A percentile compares a stretch with the other conserved stretches of the same genome.
Conservation (phyloP, 495 filamentous ascomycete genomes). For the Pyrenula aspistea region DNA sequence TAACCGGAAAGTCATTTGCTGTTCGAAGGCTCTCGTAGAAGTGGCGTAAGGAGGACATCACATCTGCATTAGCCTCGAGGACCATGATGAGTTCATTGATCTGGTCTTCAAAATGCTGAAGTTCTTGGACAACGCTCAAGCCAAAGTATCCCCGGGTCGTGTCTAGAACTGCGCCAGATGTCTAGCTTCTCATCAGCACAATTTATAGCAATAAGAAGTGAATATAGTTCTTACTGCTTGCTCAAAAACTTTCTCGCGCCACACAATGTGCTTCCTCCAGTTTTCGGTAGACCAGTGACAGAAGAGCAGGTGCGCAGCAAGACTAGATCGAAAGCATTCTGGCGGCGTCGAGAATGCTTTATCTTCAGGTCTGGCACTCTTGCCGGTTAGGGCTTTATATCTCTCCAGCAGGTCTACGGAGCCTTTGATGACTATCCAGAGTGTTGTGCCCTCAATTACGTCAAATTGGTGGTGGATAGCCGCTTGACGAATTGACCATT, state of each 20-base stretch:
- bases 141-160: no score
- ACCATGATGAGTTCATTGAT: slow-evolving; percentile 19
- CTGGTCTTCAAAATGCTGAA: slow-evolving; percentile 25
- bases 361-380: slow-evolving; percentile 14
- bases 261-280: slow-evolving; percentile 28
- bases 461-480: slow-evolving; percentile 35
- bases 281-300: slow-evolving; percentile 28
- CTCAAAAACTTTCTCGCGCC: slow-evolving; percentile 23
- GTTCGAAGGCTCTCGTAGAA: slow-evolving; percentile 21
- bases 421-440: slow-evolving; percentile 20
- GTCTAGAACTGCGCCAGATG: no score
- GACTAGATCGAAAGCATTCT: slow-evolving; percentile 18
- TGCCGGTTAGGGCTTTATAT: slow-evolving; percentile 19
- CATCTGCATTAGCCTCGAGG: slow-evolving; percentile 24
- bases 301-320: slow-evolving; percentile 20
- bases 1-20: slow-evolving; percentile 21
- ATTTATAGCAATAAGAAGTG: no score
- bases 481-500: slow-evolving; percentile 30
- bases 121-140: slow-evolving; percentile 15
- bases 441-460: slow-evolving; percentile 16
- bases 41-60: slow-evolving; percentile 17
- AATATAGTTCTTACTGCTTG: slow-evolving; percentile 15
- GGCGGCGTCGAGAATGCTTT: slow-evolving; percentile 15
- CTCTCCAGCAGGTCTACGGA: slow-evolving; percentile 17
- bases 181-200: no score